Evolutionary conservation across 2,329 filamentous ascomycete genomes (phyloP), one percentile per base, ranked within the genome.

Genomic region (Fusarium tuaranense): DNA sequence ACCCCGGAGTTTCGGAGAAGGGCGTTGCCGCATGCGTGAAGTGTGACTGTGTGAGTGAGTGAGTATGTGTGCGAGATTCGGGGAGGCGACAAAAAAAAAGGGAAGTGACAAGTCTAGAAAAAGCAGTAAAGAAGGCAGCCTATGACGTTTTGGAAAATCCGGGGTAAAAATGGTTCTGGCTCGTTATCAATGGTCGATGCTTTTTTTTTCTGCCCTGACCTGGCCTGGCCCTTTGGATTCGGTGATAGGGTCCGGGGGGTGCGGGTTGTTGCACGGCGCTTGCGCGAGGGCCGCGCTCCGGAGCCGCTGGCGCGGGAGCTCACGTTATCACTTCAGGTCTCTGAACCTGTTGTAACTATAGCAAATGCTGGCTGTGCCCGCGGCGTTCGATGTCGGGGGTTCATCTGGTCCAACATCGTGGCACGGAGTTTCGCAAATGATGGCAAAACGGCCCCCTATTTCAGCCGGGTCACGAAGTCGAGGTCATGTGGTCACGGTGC

Each of bases 61-160:
- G 30, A 30, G 30, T 30, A 34, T 27, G 48, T 25, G 25, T 25
- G 36, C 30, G 25, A 58, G 57, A 57, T 63, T 30, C 34, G 60
- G 22, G 32, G 55, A 48, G 20, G 60, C 38, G 34, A 57, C 55
- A 51, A 70, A 70, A 34, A 34, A 34, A 34, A 34, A 27, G 63
- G 20, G 44, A 53, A 53, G 48, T 68, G 72, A 75, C 46, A 44
- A 27, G 61, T 71, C 62, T 55, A 55, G 38, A 48, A 76, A 63
- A 48, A 63, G 13, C 34, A 51, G 34, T 59, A 36, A 55, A 63
- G 63, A 14, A 59, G 25, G 48, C 34, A 62, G 63, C 48, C 34
- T 71, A 75, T 75, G 72, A 76, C 72, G 74, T 73, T 73, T 32
- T 64, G 44, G 65, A 70, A 76, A 76, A 76, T 76, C 74, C 70